These are phyloP conservation scores for Casaregolazyma suthepensis DNA, from an alignment of 1,139 yeast genomes.

Conservation along the genomic window DNA sequence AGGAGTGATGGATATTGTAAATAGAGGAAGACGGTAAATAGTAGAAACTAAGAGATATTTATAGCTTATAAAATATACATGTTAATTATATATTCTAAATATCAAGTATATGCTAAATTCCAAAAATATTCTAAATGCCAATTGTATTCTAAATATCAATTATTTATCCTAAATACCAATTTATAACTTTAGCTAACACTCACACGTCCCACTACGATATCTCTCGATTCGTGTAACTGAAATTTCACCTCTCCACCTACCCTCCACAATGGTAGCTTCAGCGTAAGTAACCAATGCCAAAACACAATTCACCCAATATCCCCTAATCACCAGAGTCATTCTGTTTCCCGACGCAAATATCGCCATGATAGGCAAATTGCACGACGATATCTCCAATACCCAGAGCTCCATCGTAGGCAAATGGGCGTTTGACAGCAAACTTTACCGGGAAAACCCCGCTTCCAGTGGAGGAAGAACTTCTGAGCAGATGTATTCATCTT, in stretches of 20 bases:
- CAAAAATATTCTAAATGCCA: no score
- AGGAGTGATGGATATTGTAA: neutral
- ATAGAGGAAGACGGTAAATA: neutral
- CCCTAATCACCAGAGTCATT: conserved; percentile 36
- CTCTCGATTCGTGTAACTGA: neutral
- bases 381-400: conserved; percentile 60
- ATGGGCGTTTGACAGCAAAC: conserved; percentile 61
- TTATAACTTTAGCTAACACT: neutral
- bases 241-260: neutral
- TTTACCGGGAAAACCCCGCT: conserved; percentile 52
- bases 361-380: conserved; percentile 58
- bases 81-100: no score
- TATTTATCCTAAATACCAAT: no score
- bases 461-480: conserved; percentile 16
- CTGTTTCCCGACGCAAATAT: conserved; percentile 54
- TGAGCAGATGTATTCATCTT: conserved; percentile 18
- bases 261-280: conserved; percentile 3
- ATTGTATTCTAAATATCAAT: no score
- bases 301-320: neutral
- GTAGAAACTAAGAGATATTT: no score
- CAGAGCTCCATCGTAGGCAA: conserved; percentile 53
- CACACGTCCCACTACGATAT: neutral
- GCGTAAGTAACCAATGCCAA: conserved; percentile 13
- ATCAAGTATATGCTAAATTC: no score
- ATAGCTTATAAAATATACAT: no score